Conservation (phyloP, 148 eudicot species). For the Gaultheria prostrata region DNA sequence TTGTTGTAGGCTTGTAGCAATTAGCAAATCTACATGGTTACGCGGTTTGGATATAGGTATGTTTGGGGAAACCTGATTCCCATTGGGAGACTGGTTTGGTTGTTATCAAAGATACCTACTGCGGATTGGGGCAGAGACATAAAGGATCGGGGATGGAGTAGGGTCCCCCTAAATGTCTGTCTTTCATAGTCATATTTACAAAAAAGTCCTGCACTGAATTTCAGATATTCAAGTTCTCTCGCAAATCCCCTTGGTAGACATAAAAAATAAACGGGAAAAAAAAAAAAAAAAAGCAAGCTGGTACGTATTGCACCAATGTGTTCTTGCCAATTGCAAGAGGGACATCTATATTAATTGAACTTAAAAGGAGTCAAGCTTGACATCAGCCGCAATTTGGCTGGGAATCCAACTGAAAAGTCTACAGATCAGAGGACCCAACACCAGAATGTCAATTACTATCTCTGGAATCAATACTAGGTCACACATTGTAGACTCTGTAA, state of each 20-base stretch:
- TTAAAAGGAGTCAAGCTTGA: background rate
- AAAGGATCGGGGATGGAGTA: slow-evolving; percentile 4
- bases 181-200: background rate
- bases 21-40: background rate
- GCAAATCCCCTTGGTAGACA: background rate
- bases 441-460: background rate
- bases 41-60: background rate
- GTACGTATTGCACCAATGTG: background rate
- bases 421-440: background rate
- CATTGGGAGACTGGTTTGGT: background rate
- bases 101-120: background rate
- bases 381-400: background rate
- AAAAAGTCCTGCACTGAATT: background rate
- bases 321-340: background rate
- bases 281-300: background rate
- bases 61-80: background rate
- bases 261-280: no score
- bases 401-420: background rate
- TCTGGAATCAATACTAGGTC: background rate
- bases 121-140: background rate
- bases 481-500: background rate
- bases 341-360: background rate
- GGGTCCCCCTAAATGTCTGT: background rate
- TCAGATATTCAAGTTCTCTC: background rate
- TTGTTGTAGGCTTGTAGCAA: background rate